Conservation (phyloP, 768 basidiomycete genomes). For the Kwoniella heveanensis region DNA sequence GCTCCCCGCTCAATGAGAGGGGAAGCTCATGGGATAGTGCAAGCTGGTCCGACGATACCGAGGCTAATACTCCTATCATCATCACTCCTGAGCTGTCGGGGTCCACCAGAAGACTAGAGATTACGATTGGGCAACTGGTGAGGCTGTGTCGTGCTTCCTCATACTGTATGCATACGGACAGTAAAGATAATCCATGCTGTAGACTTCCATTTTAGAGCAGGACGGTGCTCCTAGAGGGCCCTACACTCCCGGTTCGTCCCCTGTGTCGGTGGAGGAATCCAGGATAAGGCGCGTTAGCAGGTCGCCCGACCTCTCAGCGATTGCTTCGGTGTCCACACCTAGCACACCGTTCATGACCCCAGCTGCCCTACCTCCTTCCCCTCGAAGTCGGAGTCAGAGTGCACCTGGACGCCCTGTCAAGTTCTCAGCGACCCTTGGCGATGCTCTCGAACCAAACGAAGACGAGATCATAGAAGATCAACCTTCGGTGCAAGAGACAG, state of each 20-base stretch:
- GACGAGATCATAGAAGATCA: background rate
- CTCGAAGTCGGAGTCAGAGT: constrained; percentile 2
- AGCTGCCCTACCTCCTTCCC: constrained; percentile 3
- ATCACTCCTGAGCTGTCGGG: constrained; percentile 9
- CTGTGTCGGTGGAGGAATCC: background rate
- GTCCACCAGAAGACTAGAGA: background rate
- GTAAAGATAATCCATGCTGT: too few relatives aligned
- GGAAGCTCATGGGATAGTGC: background rate
- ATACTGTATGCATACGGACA: too few relatives aligned
- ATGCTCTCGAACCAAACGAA: background rate
- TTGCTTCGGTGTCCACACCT: constrained; percentile 9
- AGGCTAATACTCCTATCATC: constrained; percentile 2
- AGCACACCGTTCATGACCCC: constrained; percentile 1
- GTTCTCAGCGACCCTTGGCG: background rate
- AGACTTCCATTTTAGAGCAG: background rate
- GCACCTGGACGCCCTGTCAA: constrained; percentile 9
- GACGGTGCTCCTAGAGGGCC: background rate
- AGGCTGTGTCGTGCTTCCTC: background rate
- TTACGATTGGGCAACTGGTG: background rate
- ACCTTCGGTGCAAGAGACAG: background rate
- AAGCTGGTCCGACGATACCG: background rate
- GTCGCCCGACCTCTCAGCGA: constrained; percentile 15
- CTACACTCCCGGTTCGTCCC: constrained; percentile 5
- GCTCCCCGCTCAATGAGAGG: background rate
- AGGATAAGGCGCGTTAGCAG: constrained; percentile 1